phyloP scores from a whole-genome alignment of 2,329 filamentous ascomycete species.

The Rutstroemia sp. region DNA sequence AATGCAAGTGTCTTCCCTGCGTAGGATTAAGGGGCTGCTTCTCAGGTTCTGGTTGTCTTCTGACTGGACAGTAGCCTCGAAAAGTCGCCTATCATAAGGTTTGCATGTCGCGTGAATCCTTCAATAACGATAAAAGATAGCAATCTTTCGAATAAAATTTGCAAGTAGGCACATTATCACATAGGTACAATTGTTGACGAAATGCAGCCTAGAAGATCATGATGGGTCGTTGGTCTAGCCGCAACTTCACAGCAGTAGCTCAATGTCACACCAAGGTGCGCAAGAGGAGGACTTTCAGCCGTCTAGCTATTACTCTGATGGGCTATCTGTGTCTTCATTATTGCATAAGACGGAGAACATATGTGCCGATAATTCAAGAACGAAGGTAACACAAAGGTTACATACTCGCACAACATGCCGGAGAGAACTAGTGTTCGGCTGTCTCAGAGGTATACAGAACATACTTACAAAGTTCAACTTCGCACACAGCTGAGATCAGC shows the following conservation, averaged over 20 bases:
- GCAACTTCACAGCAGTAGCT: not conserved
- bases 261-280: not conserved
- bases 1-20: not conserved
- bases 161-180: not conserved
- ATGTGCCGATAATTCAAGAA: conserved; percentile 5
- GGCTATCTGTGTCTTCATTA: not conserved
- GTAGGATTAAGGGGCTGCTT: not conserved
- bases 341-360: not conserved
- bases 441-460: not conserved
- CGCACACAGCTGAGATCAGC: not conserved
- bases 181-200: not conserved
- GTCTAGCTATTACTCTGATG: not conserved
- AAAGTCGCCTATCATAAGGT: not conserved
- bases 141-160: no score
- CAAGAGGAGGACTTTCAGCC: not conserved
- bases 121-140: no score
- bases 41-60: no score
- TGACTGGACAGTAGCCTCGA: no score
- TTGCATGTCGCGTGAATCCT: no score
- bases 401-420: conserved; percentile 7
- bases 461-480: not conserved
- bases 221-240: not conserved
- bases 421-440: conserved; percentile 5
- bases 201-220: not conserved
- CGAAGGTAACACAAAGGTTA: conserved; percentile 2